phyloP scores from a whole-genome alignment of 495 filamentous ascomycete genomes.

The Podospora pseudopauciseta region DNA sequence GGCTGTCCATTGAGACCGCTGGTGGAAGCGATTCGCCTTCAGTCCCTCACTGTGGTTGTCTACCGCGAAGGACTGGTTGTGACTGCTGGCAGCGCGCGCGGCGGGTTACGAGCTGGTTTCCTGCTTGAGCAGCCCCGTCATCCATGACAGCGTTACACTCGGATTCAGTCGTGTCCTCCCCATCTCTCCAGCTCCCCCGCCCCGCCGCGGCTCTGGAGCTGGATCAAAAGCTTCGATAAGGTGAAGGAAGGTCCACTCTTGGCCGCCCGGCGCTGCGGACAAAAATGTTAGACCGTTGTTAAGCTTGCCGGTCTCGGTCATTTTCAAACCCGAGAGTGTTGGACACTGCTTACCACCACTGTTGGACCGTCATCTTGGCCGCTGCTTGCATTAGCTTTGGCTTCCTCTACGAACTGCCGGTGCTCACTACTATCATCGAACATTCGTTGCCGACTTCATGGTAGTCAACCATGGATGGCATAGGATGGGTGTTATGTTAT shows the following conservation, averaged over 20 bases:
- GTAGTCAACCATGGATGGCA: background rate
- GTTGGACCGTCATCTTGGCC: background rate
- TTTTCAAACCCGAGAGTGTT: background rate
- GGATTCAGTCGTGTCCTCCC: conserved; percentile 4
- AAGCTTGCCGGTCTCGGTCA: background rate
- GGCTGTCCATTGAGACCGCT: background rate
- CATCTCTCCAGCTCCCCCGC: conserved; percentile 12
- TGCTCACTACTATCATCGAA: background rate
- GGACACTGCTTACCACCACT: background rate
- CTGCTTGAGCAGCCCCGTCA: background rate
- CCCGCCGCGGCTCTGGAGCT: conserved; percentile 12
- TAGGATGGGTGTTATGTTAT: background rate
- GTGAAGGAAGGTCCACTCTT: background rate
- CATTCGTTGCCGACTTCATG: background rate
- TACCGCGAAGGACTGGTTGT: background rate
- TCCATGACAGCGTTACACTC: conserved; percentile 20
- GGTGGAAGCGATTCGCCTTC: conserved; percentile 7
- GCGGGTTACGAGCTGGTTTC: conserved; percentile 8
- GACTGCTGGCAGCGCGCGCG: background rate
- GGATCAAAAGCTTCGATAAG: conserved; percentile 8
- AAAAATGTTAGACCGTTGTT: background rate
- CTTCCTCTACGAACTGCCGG: background rate
- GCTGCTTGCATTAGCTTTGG: background rate
- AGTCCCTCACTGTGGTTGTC: background rate
- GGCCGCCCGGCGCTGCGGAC: background rate